These are phyloP conservation scores for Colletotrichum caudatum DNA, from an alignment of 2,329 filamentous ascomycete species.

Conservation along the genomic window DNA sequence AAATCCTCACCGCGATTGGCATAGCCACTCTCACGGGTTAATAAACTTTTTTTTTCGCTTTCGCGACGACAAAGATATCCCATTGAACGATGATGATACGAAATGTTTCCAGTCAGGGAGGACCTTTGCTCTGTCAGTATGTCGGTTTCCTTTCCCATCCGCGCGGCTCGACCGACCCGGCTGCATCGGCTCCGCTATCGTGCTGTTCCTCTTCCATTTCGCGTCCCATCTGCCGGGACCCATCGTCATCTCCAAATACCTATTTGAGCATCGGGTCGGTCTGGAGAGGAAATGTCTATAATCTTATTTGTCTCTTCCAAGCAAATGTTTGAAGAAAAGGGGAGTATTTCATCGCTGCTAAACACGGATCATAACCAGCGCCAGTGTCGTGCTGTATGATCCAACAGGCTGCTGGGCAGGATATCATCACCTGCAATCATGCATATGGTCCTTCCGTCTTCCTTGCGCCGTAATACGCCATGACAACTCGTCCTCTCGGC, in stretches of 20 bases:
- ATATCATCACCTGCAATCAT: slow-evolving; percentile 27
- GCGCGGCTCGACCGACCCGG: not conserved
- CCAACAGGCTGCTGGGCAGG: slow-evolving; percentile 38
- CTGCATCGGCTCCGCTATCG: slow-evolving; percentile 27
- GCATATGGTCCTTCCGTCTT: not conserved
- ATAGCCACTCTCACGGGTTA: slow-evolving; percentile 7
- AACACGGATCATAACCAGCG: slow-evolving; percentile 33
- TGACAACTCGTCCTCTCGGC: not conserved
- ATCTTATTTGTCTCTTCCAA: not conserved
- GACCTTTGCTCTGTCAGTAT: slow-evolving; percentile 1
- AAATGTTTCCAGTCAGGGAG: not conserved
- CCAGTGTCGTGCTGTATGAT: slow-evolving; percentile 39
- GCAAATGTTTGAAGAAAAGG: not conserved
- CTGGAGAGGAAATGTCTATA: slow-evolving; percentile 8
- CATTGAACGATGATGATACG: not conserved
- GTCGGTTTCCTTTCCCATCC: not conserved
- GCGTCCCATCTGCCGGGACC: slow-evolving; percentile 30
- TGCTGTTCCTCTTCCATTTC: slow-evolving; percentile 35
- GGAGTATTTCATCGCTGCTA: not conserved
- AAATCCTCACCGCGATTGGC: slow-evolving; percentile 37
- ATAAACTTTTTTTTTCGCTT: not conserved
- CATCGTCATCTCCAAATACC: slow-evolving; percentile 28
- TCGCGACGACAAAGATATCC: not conserved
- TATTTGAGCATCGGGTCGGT: slow-evolving; percentile 18
- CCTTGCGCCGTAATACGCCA: slow-evolving; percentile 4